phyloP scores from a whole-genome alignment of 1,139 yeast species.

The Zygoascus hellenicus region DNA sequence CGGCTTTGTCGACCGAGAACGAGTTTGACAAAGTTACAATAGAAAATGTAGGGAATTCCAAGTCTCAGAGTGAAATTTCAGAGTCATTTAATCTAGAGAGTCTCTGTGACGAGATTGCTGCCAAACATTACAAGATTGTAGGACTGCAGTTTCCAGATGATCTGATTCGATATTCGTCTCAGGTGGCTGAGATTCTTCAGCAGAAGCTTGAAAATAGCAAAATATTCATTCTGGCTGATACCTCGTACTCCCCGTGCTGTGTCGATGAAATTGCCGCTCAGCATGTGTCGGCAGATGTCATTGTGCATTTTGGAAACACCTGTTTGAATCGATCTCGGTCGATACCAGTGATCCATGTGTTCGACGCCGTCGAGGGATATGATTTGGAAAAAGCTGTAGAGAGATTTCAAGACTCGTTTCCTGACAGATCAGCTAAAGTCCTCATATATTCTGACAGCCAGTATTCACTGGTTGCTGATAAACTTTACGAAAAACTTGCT shows the following conservation, averaged over 20 bases:
- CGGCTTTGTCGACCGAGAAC: constrained; percentile 56
- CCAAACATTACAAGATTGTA: constrained; percentile 40
- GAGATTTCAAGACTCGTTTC: constrained; percentile 19
- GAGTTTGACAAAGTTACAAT: constrained; percentile 48
- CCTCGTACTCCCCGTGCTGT: constrained; percentile 93
- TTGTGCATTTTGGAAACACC: constrained; percentile 93
- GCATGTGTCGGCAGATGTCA: constrained; percentile 79
- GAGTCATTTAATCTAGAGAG: constrained; percentile 31
- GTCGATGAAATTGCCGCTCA: constrained; percentile 96
- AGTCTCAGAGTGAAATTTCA: constrained; percentile 35
- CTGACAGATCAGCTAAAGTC: constrained; percentile 16
- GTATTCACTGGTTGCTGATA: constrained; percentile 21
- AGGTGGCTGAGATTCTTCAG: constrained; percentile 51
- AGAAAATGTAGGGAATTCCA: constrained; percentile 30
- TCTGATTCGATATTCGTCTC: constrained; percentile 71
- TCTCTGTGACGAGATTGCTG: constrained; percentile 21
- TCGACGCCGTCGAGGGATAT: constrained; percentile 45
- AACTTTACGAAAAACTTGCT: constrained; percentile 17
- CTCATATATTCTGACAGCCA: constrained; percentile 32
- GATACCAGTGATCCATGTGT: constrained; percentile 68
- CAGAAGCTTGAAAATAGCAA: constrained; percentile 21
- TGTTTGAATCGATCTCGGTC: constrained; percentile 70
- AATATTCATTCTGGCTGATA: constrained; percentile 64
- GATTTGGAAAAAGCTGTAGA: constrained; percentile 20
- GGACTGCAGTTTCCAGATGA: constrained; percentile 90